Evolutionary conservation across 345 rosid genomes (phyloP), one percentile per base, ranked within the genome.

Genomic region (Ceriops tagal): DNA sequence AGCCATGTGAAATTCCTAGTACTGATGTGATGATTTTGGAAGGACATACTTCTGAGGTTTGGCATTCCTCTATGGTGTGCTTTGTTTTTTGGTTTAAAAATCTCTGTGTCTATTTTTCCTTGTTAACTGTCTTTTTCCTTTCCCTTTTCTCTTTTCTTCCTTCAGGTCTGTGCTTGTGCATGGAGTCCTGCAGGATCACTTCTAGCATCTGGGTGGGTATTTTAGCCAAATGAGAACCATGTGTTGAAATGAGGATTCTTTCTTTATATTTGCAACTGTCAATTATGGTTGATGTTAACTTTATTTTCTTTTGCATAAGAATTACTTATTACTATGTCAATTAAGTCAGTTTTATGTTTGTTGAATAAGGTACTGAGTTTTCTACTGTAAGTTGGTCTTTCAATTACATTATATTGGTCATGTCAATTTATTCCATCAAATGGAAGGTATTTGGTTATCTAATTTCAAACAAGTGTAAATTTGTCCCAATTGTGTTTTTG

Each of bases 101-200:
- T 60, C 15, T 19, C 11, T 65, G 62, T 43, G 49, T 43, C 49
- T 43, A 59, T 16, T 39, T 15, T 53, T 10, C 46, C 21, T 21
- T 20, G 9, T 56, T 56, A 5, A 27, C 59, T 9, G 5, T 55
- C 15, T 24, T 21, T 56, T 56, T 18, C 6, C 11, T 30, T 55
- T 55, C 18, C 11, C 20, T 13, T 63, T 28, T 68, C 32, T 64
- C 68, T 64, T 52, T 24, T 59, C 47, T 62, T 47, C 49, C 62
- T 78, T 26, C 78, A 96, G 98, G 98, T 96, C 79, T 92, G 99
- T 77, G 96, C 97, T 30, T 90, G 99, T 70, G 98, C 99, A 60
- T 96, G 98, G 99, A 89, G 97, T 84, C 99, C 99, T 34, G 78
- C 95, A n/a, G 98, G 93, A 73, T 89, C 98, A 60, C 84, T 96